phyloP scores from a whole-genome alignment of 83 land plant species.

The Thuja plicata region DNA sequence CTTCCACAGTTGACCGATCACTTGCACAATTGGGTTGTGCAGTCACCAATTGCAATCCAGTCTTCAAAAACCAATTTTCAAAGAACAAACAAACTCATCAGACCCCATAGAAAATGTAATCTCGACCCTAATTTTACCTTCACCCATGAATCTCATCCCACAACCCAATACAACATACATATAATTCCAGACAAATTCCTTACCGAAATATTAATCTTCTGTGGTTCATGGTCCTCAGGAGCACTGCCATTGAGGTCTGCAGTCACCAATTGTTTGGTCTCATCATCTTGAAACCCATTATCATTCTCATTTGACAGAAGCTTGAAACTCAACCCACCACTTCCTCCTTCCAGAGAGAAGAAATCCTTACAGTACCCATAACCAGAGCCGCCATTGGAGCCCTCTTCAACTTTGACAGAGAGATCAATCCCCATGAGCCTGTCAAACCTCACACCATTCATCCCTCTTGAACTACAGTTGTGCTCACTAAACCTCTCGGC shows the following conservation, averaged over 20 bases:
- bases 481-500: neutral
- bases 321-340: neutral
- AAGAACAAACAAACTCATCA: neutral
- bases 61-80: neutral
- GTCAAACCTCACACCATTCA: neutral
- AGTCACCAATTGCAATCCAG: slow-evolving; percentile 1
- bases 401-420: neutral
- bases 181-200: neutral
- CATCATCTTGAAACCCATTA: neutral
- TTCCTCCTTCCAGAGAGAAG: neutral
- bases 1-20: slow-evolving; percentile 14
- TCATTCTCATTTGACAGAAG: neutral
- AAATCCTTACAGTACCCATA: neutral
- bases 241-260: neutral
- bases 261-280: neutral
- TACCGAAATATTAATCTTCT: neutral
- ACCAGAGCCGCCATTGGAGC: neutral
- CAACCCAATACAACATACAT: neutral
- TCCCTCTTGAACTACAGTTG: neutral
- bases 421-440: slow-evolving; percentile 12
- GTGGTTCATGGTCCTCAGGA: neutral
- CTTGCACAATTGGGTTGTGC: neutral
- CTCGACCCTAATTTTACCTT: no score
- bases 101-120: neutral
- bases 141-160: neutral